Evolutionary conservation across 2,329 filamentous ascomycete genomes (phyloP), one percentile per base, ranked within the genome.

Genomic region (Aspergillus sp.): DNA sequence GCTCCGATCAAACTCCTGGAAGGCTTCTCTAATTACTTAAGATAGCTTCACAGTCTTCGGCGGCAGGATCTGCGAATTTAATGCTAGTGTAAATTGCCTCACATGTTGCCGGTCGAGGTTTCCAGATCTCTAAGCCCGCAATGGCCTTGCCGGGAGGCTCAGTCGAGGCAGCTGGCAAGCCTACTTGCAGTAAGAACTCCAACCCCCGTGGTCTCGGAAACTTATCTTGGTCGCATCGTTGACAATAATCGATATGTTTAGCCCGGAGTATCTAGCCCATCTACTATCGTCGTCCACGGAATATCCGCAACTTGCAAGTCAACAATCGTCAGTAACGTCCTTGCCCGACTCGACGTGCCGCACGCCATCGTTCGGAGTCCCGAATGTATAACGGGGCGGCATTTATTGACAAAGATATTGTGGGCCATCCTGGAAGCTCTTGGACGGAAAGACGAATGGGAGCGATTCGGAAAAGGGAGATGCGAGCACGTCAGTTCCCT

Each of bases 241-340:
- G 50, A 48, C n/a, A 41, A 4, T 48, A 11, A 17, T 41, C 48
- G 30, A 32, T 18, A 13, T 3, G 17, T 20, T 2, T 56, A 78
- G 75, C 67, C 69, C 42, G 38, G 56, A 15, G 61, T 87, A n/a
- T 87, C 90, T 30, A 87, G 85, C 56, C 89, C 89, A 56, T 80
- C 85, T 11, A 89, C 90, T 59, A 73, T 97, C 11, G 86, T 97
- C 20, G 74, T 96, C 48, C 87, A 98, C 72, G 95, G 95, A 50
- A 85, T 92, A 30, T 87, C 93, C 67, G 89, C 91, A 2, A 96
- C 93, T 0, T 93, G 92, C 41, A 98, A 98, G 77, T 90, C 86
- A 32, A 84, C 85, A 48, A 82, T 96, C 50, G 80, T 88, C 3
- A 80, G 81, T 56, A 80, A 82, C 3, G 81, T 91, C 15, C 81